phyloP scores from a whole-genome alignment of 208 protist genomes.

The Leishmania tarentolae region DNA sequence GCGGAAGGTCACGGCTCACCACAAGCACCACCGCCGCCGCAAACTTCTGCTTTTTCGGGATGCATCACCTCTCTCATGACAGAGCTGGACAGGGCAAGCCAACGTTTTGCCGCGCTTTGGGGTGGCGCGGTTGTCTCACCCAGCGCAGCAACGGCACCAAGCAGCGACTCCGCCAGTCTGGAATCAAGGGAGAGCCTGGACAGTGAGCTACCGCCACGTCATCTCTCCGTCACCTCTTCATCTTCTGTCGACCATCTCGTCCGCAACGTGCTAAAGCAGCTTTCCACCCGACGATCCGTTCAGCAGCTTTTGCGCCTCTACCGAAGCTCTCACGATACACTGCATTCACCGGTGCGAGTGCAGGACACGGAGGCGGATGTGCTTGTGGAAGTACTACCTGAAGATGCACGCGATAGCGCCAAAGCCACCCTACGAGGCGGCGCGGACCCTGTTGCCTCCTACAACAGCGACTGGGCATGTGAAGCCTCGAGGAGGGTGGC shows the following conservation, averaged over 20 bases:
- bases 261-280: conserved; percentile 20
- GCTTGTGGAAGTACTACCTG: conserved; percentile 15
- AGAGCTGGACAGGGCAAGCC: neutral
- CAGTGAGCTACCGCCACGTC: neutral
- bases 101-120: neutral
- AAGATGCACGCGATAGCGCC: neutral
- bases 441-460: neutral
- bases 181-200: neutral
- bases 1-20: neutral
- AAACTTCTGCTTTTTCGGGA: conserved; percentile 11
- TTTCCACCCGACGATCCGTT: conserved; percentile 13
- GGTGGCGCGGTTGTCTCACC: neutral
- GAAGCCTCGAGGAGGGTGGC: neutral
- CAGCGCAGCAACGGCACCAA: neutral
- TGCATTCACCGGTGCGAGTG: neutral
- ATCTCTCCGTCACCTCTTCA: neutral
- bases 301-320: conserved; percentile 15
- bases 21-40: neutral
- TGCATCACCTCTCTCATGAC: conserved; percentile 1
- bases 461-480: neutral
- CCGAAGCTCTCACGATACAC: neutral
- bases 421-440: neutral
- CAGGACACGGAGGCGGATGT: conserved; percentile 12
- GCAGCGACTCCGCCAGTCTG: neutral
- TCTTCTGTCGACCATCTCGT: conserved; percentile 4